Evolutionary conservation across 345 rosid species (phyloP), one percentile per base, ranked within the genome.

Genomic region (Dovyalis caffra): DNA sequence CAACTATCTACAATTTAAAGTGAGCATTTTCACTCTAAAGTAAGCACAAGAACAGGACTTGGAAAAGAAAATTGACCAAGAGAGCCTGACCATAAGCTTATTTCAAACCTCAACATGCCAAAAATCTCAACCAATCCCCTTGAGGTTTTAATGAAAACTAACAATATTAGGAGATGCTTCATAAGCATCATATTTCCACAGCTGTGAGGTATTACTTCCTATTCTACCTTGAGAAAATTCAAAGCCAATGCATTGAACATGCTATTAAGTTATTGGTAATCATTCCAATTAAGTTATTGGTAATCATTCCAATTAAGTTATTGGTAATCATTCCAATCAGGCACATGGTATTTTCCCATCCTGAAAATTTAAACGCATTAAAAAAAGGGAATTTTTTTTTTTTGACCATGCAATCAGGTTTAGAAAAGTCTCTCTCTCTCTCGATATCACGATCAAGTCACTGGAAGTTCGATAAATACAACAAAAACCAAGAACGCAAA

Each of bases 201-300:
- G 8, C 53, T 35, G 73, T 64, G 62, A 23, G n/a, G 45, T 21
- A 53, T 8, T 29, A 51, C 21, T 49, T 37, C 51, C 31, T 5
- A 29, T 66, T 29, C 65, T 67, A 49, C 29, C 15, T 32, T 65
- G 26, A 8, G 8, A 38, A 28, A 37, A 26, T 66, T 34, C 4
- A 47, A 28, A n/a, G 49, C 14, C 29, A 56, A 45, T 35, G 29
- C 38, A 43, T 34, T 7, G 31, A 32, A 18, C 53, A 70, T 6
- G 34, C 57, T 65, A n/a, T 33, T 18, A 37, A 77, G 38, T 68
- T 64, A 31, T 15, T 15, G 53, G 74, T 34, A 56, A 53, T 31
- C 29, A 32, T 14, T 2, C 21, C 6, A 28, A 25, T 26, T n/a
- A n/a, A n/a, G n/a, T n/a, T n/a, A n/a, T n/a, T n/a, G n/a, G n/a